These are phyloP conservation scores for Cymbidium sinense DNA, from an alignment of 106 monocot genomes.

Conservation along the genomic window DNA sequence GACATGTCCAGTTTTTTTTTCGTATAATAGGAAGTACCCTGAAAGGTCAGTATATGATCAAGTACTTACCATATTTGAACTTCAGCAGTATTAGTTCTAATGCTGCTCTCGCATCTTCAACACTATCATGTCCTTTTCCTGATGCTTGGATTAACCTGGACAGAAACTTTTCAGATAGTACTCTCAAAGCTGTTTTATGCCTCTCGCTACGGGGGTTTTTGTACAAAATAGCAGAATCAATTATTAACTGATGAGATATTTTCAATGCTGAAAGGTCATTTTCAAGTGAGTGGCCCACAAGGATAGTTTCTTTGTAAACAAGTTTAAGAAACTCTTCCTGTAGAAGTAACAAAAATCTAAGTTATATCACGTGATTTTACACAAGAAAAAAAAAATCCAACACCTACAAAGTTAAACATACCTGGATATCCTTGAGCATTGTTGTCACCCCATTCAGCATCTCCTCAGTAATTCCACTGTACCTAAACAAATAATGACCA, in stretches of 20 bases:
- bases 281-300: slow-evolving; percentile 96
- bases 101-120: slow-evolving; percentile 95
- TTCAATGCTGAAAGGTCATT: slow-evolving; percentile 94
- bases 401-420: slow-evolving; percentile 5
- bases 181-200: slow-evolving; percentile 64
- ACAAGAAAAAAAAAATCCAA: neutral
- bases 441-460: slow-evolving; percentile 89
- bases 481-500: slow-evolving; percentile 39
- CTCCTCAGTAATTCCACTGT: slow-evolving; percentile 90
- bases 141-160: slow-evolving; percentile 61
- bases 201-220: slow-evolving; percentile 29
- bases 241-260: slow-evolving; percentile 74
- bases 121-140: slow-evolving; percentile 81
- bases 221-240: slow-evolving; percentile 93
- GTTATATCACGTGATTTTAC: neutral
- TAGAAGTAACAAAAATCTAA: neutral
- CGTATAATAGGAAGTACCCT: neutral
- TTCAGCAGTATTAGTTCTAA: slow-evolving; percentile 77
- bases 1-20: neutral
- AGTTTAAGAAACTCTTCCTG: slow-evolving; percentile 80
- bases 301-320: slow-evolving; percentile 83
- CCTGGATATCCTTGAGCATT: slow-evolving; percentile 90
- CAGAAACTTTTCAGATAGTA: slow-evolving; percentile 69
- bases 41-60: neutral
- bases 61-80: slow-evolving; percentile 57